These are phyloP conservation scores for Tetragonia tetragonoides DNA, from an alignment of 148 eudicot genomes.

Conservation along the genomic window DNA sequence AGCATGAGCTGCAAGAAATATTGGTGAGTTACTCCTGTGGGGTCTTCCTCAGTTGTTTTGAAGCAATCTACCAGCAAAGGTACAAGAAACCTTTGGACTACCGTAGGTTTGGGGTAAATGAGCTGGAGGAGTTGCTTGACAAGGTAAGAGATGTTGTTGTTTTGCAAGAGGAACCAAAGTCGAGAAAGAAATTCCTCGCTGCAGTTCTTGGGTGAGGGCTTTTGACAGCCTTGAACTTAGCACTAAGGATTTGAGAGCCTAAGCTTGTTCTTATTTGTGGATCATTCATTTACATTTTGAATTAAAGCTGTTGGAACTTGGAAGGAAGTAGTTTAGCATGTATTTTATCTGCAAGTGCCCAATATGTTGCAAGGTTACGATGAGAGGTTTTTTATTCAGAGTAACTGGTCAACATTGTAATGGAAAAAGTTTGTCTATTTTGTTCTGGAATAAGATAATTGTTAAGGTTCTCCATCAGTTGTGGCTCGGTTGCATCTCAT, in stretches of 20 bases:
- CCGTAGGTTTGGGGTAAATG: conserved; percentile 56
- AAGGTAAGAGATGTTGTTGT: conserved; percentile 77
- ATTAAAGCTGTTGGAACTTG: conserved; percentile 10
- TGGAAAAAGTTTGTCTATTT: conserved; percentile 18
- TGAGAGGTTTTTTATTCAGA: conserved; percentile 27
- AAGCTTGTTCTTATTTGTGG: conserved; percentile 4
- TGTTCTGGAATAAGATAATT: conserved; percentile 17
- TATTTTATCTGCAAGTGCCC: conserved; percentile 18
- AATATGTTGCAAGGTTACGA: conserved; percentile 31
- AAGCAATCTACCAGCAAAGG: conserved; percentile 74
- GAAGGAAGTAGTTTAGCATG: conserved; percentile 17
- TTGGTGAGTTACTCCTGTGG: conserved; percentile 73
- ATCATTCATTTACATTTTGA: conserved; percentile 12
- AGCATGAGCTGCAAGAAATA: conserved; percentile 85
- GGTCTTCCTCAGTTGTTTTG: conserved; percentile 58
- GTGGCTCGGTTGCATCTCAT: neutral
- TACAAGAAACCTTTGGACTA: conserved; percentile 65
- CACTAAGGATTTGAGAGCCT: neutral
- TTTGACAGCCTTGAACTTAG: conserved; percentile 2
- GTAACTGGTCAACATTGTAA: conserved; percentile 32
- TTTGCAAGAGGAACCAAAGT: conserved; percentile 62
- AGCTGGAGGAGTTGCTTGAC: conserved; percentile 66
- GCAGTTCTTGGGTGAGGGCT: conserved; percentile 45
- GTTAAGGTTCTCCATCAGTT: conserved; percentile 20
- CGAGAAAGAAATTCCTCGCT: conserved; percentile 62